Conservation (phyloP, 306 rosid species). For the Elaeagnus macrophylla region DNA sequence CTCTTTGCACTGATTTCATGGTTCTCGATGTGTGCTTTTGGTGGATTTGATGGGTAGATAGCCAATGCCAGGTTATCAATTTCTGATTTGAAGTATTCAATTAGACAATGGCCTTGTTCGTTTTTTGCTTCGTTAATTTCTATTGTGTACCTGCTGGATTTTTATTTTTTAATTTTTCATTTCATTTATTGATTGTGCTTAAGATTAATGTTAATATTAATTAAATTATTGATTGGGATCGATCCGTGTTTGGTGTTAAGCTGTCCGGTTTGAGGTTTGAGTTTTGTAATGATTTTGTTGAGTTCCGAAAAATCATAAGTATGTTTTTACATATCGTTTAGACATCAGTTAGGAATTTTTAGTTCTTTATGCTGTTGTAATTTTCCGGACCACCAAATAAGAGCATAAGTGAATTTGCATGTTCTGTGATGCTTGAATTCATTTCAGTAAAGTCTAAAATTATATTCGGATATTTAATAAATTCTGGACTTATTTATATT, state of each 20-base stretch:
- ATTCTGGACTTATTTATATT: too few relatives aligned
- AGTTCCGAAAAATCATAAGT: too few relatives aligned
- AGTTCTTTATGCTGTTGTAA: too few relatives aligned
- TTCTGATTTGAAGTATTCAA: conserved; percentile 25
- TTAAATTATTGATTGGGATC: neutral
- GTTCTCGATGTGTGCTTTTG: neutral
- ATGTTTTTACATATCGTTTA: too few relatives aligned
- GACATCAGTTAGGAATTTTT: too few relatives aligned
- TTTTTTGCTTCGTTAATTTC: neutral
- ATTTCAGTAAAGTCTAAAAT: too few relatives aligned
- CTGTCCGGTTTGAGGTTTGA: too few relatives aligned
- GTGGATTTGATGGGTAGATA: conserved; percentile 17
- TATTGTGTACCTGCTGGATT: neutral
- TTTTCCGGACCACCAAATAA: too few relatives aligned
- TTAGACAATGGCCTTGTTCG: neutral
- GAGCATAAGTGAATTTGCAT: too few relatives aligned
- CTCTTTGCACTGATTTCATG: neutral
- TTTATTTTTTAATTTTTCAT: neutral
- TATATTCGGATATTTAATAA: too few relatives aligned
- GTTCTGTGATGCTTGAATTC: too few relatives aligned
- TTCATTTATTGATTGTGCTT: neutral
- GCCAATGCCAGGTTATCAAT: conserved; percentile 5
- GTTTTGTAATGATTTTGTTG: too few relatives aligned
- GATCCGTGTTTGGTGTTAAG: neutral
- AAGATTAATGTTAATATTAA: conserved; percentile 9